Conservation (phyloP, 257 asterid genomes). For the Solanum piurae region DNA sequence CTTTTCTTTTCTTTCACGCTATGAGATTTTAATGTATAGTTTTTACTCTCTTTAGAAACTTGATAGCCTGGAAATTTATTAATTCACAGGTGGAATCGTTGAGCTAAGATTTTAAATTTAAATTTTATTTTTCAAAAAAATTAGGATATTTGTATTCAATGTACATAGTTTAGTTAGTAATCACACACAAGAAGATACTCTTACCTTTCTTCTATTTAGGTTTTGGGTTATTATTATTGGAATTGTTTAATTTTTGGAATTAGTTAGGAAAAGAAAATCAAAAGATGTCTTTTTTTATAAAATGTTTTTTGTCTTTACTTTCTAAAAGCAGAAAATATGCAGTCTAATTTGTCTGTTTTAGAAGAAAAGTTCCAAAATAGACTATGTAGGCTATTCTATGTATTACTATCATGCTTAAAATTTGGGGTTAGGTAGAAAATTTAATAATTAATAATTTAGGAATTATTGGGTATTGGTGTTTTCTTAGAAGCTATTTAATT, state of each 20-base stretch:
- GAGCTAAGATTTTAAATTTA: not conserved
- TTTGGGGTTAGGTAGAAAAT: not conserved
- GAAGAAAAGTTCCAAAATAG: not conserved
- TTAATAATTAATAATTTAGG: not conserved
- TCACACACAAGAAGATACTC: not conserved
- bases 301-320: not conserved
- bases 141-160: not conserved
- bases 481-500: not conserved
- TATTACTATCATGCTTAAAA: not conserved
- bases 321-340: not conserved
- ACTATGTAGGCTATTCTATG: not conserved
- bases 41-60: not conserved
- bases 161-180: not conserved
- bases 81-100: rapidly evolving
- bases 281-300: not conserved
- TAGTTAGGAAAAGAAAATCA: not conserved
- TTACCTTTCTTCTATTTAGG: not conserved
- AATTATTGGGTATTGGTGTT: not conserved
- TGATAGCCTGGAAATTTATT: rapidly evolving
- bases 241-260: not conserved
- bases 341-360: not conserved
- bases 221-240: not conserved
- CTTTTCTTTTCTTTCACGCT: not conserved
- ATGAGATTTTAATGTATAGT: not conserved
- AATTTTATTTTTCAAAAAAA: too few relatives aligned